Conservation (phyloP, 2,329 filamentous ascomycete genomes). For the Colletotrichum salicis region DNA sequence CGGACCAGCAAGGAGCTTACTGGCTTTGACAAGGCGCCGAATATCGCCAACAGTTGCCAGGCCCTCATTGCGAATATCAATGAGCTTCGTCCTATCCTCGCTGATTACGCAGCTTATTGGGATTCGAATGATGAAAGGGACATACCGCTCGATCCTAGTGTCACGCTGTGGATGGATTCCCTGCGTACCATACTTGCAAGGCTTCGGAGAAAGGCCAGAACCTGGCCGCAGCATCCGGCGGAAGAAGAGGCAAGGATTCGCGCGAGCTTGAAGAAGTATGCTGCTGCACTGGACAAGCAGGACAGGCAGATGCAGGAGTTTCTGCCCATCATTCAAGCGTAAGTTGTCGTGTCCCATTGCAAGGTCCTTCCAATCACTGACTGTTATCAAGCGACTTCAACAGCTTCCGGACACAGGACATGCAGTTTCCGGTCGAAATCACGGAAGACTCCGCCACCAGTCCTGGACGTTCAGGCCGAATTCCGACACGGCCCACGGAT, state of each 20-base stretch:
- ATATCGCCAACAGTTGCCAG: conserved; percentile 27
- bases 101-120: conserved; percentile 37
- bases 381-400: conserved; percentile 38
- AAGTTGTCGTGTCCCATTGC: not conserved
- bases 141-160: conserved; percentile 39
- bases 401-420: conserved; percentile 33
- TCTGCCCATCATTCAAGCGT: conserved; percentile 38
- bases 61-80: conserved; percentile 33
- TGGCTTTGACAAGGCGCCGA: not conserved
- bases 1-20: not conserved
- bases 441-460: not conserved
- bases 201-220: conserved; percentile 19
- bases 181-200: conserved; percentile 37
- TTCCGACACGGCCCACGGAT: not conserved
- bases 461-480: not conserved
- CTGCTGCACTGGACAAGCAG: conserved; percentile 24
- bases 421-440: not conserved
- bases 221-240: not conserved
- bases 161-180: conserved; percentile 38
- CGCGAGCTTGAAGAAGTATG: conserved; percentile 4
- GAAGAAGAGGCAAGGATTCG: not conserved
- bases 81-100: conserved; percentile 36
- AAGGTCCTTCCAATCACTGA: not conserved
- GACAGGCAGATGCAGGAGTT: conserved; percentile 37
- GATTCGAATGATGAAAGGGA: conserved; percentile 2